Conservation (phyloP, 495 filamentous ascomycete genomes). For the Clavariopsis aquatica region DNA sequence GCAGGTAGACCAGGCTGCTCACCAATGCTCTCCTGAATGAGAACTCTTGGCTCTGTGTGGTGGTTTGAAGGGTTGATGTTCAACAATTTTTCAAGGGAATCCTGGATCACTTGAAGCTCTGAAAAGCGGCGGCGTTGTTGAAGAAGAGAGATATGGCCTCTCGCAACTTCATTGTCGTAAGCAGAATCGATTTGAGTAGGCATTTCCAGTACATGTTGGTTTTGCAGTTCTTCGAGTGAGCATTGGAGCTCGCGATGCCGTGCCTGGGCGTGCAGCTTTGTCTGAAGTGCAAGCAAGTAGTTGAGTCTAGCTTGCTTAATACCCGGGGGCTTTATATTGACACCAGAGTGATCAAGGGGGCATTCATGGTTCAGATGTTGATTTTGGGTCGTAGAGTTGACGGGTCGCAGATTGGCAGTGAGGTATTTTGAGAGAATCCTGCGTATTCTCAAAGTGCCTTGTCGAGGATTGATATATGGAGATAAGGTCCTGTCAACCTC, state of each 20-base stretch:
- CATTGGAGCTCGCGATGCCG: conserved; percentile 36
- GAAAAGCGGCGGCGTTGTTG: conserved; percentile 29
- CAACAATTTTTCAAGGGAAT: conserved; percentile 31
- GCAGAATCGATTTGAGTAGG: conserved; percentile 9
- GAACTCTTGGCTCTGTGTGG: conserved; percentile 15
- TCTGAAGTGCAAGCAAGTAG: conserved; percentile 40
- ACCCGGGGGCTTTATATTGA: conserved; percentile 6
- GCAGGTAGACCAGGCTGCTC: conserved; percentile 32
- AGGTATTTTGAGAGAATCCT: conserved; percentile 32
- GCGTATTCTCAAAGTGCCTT: conserved; percentile 38
- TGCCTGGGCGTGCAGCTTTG: conserved; percentile 26
- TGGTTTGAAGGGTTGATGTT: conserved; percentile 11
- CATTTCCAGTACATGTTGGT: conserved; percentile 16
- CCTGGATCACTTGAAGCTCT: conserved; percentile 31
- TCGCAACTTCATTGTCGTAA: conserved; percentile 28
- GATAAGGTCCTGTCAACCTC: conserved; percentile 37
- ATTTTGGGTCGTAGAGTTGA: conserved; percentile 9
- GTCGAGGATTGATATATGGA: conserved; percentile 39
- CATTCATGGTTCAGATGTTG: conserved; percentile 8
- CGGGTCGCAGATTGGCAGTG: conserved; percentile 11
- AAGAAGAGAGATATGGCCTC: conserved; percentile 26
- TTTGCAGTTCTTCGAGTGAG: conserved; percentile 25
- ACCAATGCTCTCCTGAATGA: conserved; percentile 25
- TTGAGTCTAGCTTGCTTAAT: conserved; percentile 25
- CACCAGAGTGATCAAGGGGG: neutral